Base-by-base conservation (phyloP, 2,329 filamentous ascomycete genomes). In the Alternaria alternata region DNA sequence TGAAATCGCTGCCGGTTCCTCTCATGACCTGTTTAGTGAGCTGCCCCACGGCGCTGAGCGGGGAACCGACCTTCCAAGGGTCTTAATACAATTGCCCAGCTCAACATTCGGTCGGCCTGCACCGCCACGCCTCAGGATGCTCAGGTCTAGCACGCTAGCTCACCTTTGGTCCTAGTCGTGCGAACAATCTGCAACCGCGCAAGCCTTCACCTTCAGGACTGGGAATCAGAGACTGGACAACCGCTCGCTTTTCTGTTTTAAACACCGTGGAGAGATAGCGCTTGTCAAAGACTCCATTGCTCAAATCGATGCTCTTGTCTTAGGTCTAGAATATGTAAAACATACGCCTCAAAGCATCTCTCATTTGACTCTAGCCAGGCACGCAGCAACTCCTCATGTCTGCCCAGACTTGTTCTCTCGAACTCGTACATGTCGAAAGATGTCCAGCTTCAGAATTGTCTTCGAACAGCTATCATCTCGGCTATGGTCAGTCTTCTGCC, bases 401-500 rank as follows among this genome's bases (percentile, higher is more conserved):
- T 11, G 0, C 28, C 28, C 9, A 30, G 28, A 30, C 28, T 0
- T 30, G 4, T 30, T 30, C 11, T 9, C 11, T 30, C 28, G 5
- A 30, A 30, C 9, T 30, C 8, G 11, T 12, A 30, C 28, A 30
- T 30, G 28, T 0, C 28, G 28, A 30, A 9, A 30, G 11, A 30
- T 11, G 9, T 11, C 5, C 4, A 30, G 9, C 0, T 30, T 30
- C 28, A 11, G 11, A 30, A 30, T 12, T 30, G 34, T 44, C 28
- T 44, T 7, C 34, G 51, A n/a, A 24, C 20, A 51, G 2, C 47
- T 3, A 49, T 43, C 43, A 12, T 32, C 42, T 20, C 22, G 8
- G 11, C 7, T 11, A 8, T 14, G 30, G 1, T 36, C 32, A 16
- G 30, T 59, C 52, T 59, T 59, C 57, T 14, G 7, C 32, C 57